Evolutionary conservation across 2,329 filamentous ascomycete genomes (phyloP).

Genomic region (Microsporum ferrugineum): DNA sequence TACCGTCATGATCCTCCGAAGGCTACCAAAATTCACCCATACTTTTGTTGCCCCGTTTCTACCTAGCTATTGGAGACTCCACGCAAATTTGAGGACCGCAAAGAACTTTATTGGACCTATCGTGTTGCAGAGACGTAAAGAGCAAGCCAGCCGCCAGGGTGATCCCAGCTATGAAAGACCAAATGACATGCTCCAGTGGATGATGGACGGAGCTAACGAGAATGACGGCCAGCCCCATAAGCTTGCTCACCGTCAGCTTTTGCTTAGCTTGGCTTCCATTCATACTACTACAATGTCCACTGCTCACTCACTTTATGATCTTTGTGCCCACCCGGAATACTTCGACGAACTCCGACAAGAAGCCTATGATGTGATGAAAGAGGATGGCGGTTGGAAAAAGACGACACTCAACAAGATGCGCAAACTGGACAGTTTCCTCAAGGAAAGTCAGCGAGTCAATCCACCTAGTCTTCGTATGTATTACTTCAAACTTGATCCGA

Average conservation of each 20-base stretch:
- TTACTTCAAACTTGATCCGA: not conserved
- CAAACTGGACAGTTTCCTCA: constrained; percentile 18
- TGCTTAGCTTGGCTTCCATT: constrained; percentile 12
- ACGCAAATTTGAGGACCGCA: constrained; percentile 21
- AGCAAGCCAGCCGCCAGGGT: constrained; percentile 8
- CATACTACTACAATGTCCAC: constrained; percentile 13
- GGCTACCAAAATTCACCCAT: not conserved
- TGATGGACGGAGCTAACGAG: not conserved
- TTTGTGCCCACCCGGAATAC: constrained; percentile 16
- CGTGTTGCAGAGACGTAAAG: constrained; percentile 21
- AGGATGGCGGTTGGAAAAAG: constrained; percentile 14
- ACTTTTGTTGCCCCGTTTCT: constrained; percentile 18
- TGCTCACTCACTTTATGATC: constrained; percentile 15
- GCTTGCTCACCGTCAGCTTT: constrained; percentile 9
- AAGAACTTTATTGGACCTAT: constrained; percentile 26
- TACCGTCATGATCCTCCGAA: constrained; percentile 17
- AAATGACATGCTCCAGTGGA: constrained; percentile 6
- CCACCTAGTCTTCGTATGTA: constrained; percentile 14
- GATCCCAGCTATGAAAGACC: not conserved
- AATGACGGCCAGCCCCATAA: constrained; percentile 5
- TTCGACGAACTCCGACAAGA: constrained; percentile 16
- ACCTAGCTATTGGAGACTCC: constrained; percentile 25
- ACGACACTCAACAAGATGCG: constrained; percentile 11
- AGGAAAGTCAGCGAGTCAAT: constrained; percentile 16
- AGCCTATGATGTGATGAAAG: constrained; percentile 8